These are phyloP conservation scores for Hyphodiscus sp. DNA, from an alignment of 2,329 filamentous ascomycete species.

Conservation along the genomic window DNA sequence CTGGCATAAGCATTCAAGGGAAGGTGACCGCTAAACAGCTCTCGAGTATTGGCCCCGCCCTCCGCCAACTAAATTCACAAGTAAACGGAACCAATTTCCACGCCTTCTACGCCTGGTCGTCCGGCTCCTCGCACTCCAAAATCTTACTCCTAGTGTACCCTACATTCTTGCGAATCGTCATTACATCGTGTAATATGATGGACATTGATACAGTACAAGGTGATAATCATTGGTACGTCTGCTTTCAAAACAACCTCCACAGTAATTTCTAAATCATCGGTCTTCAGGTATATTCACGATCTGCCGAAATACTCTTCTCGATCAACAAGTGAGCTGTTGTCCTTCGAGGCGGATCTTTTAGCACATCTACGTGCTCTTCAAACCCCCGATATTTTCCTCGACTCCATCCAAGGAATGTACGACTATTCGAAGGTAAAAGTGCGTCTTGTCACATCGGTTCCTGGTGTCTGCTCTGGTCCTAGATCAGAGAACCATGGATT, in stretches of 20 bases:
- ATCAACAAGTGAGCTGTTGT: not conserved
- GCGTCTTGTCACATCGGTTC: constrained; percentile 8
- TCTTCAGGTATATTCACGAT: not conserved
- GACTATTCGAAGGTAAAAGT: constrained; percentile 10
- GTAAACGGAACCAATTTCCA: constrained; percentile 7
- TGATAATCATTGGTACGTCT: constrained; percentile 14
- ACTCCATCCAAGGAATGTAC: constrained; percentile 8
- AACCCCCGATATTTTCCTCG: constrained; percentile 6
- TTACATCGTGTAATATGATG: constrained; percentile 15
- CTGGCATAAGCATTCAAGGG: not conserved
- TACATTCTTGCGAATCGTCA: constrained; percentile 7
- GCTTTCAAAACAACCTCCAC: no score
- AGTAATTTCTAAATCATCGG: no score
- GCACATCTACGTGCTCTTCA: constrained; percentile 8
- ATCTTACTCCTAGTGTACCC: constrained; percentile 9
- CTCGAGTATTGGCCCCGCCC: constrained; percentile 1
- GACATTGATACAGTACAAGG: constrained; percentile 10
- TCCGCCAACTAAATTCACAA: not conserved
- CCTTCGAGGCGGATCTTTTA: constrained; percentile 8
- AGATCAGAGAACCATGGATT: constrained; percentile 13
- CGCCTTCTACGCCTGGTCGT: constrained; percentile 10
- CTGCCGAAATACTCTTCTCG: constrained; percentile 5
- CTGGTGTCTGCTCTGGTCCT: constrained; percentile 6
- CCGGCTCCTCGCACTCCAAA: constrained; percentile 12
- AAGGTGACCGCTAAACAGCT: constrained; percentile 4